These are phyloP conservation scores for Buddleja alternifolia DNA, from an alignment of 257 asterid species.

Conservation along the genomic window DNA sequence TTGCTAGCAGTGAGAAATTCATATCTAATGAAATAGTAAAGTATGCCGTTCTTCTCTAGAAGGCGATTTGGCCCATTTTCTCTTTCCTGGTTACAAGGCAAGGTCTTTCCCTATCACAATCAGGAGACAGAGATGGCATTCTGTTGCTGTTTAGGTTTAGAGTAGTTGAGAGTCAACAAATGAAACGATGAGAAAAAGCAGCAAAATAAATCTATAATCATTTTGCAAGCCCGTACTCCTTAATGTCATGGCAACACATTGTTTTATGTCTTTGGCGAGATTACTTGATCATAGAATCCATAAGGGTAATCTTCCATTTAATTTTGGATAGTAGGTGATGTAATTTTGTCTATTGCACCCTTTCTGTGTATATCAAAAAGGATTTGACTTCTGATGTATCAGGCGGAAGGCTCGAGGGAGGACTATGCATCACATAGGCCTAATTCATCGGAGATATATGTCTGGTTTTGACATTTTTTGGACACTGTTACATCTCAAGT, in stretches of 20 bases:
- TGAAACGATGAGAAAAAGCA: background rate
- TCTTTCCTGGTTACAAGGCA: too few species aligned
- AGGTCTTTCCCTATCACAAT: too few species aligned
- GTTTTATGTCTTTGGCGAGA: background rate
- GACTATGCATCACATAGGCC: background rate
- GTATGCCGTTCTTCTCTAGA: too few species aligned
- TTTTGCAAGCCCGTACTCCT: background rate
- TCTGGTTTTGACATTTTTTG: background rate
- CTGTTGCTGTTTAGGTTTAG: background rate
- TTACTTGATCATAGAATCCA: background rate
- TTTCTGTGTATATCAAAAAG: background rate
- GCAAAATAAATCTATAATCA: background rate
- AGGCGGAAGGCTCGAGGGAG: conserved; percentile 4
- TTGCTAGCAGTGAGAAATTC: too few species aligned
- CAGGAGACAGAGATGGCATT: background rate
- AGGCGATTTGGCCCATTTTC: too few species aligned
- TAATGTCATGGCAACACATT: background rate
- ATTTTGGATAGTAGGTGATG: background rate
- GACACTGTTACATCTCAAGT: background rate
- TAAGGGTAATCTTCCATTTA: conserved; percentile 7
- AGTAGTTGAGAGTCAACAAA: conserved; percentile 2
- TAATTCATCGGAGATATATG: background rate
- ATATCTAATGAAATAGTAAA: too few species aligned
- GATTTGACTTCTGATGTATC: background rate
- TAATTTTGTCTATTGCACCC: background rate